Evolutionary conservation across 306 rosid genomes (phyloP), one percentile per base, ranked within the genome.

Genomic region (Castanea crenata): DNA sequence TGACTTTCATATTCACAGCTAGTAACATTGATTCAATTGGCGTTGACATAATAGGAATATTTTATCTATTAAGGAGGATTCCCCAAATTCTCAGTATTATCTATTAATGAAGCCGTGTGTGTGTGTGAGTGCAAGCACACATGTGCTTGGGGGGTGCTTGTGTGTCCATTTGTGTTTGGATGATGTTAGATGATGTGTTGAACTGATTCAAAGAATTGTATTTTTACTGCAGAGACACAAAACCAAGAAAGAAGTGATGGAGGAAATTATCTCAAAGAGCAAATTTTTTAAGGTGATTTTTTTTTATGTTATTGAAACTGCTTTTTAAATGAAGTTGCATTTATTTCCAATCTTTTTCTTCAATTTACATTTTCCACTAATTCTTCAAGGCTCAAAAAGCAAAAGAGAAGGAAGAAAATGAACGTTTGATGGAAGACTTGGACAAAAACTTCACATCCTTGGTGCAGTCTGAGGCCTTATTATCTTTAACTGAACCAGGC

Each of bases 231-330:
- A 95, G 97, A 91, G 77, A 76, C 92, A 74, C 84, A 95, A 95
- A 89, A 93, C 81, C 87, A 89, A 91, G 87, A 91, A 89, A 89
- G 98, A 95, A 85, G 94, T 92, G 78, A 89, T 89, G 94, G 88
- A 84, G 31, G 99, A 93, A 85, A 75, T 95, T 59, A 91, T 95
- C 23, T 75, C 82, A n/a, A 95, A 93, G 80, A 90, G 96, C 93
- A 95, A 95, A 75, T 83, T 69, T 87, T 87, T 81, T 78, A 95
- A 87, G 97, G 99, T 95, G 59, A 13, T 65, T 69, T 52, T 73
- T 75, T 38, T 35, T 35, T 35, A 23, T 38, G 21, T 41, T 38
- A 32, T 29, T 65, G 19, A 62, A 79, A 64, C 44, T 69, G 64
- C 32, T 51, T n/a, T 69, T 5, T 35, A 18, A 57, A 61, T 31